Conservation (phyloP, 768 basidiomycete genomes). For the Suillus cothurnatus region DNA sequence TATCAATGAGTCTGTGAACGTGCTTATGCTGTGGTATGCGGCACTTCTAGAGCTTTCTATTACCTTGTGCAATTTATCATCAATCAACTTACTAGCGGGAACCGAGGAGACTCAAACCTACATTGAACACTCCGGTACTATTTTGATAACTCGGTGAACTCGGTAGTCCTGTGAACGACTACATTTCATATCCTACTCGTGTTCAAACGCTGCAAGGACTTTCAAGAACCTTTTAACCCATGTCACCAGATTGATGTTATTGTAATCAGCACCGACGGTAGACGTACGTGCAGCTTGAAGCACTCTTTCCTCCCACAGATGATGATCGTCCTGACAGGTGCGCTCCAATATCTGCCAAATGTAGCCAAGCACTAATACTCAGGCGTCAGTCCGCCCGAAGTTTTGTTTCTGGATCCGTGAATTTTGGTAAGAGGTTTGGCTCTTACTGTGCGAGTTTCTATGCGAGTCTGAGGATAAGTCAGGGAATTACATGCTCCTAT, state of each 20-base stretch:
- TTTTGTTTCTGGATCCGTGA: background rate
- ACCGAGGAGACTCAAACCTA: background rate
- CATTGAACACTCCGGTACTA: background rate
- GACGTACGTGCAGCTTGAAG: background rate
- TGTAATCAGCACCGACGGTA: background rate
- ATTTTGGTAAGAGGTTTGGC: background rate
- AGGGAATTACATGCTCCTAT: background rate
- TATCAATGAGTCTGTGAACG: background rate
- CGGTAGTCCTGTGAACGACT: background rate
- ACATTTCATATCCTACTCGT: background rate
- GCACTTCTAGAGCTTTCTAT: background rate
- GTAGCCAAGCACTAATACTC: background rate
- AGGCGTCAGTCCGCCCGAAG: background rate
- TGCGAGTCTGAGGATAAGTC: background rate
- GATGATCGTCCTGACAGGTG: background rate
- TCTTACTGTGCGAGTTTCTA: background rate
- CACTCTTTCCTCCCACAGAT: no score
- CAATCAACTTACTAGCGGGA: background rate
- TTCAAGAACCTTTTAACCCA: background rate
- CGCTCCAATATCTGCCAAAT: background rate
- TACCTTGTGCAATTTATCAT: background rate
- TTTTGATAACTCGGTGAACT: background rate
- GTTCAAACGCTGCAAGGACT: background rate
- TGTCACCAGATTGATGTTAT: background rate
- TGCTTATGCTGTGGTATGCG: conserved; percentile 1